Evolutionary conservation across 108 stramenopile genomes (phyloP).

Genomic region (Fistulifera pelliculosa): DNA sequence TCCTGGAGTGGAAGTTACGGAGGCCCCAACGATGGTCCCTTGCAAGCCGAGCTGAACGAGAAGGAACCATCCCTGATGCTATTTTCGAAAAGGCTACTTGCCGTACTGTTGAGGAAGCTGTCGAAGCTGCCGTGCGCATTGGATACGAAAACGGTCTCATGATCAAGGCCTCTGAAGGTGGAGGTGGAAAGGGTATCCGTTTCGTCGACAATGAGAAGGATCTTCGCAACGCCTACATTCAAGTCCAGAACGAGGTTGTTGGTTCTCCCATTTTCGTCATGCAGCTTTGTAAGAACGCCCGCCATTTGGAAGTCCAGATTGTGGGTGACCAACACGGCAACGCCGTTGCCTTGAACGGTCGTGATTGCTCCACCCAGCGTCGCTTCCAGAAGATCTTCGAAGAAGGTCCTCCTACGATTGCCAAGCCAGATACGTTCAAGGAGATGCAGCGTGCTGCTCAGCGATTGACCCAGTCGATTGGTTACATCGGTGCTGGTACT

Average conservation of each 20-base stretch:
- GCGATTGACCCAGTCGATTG: constrained; percentile 89
- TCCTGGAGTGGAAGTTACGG: constrained; percentile 94
- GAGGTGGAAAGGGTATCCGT: constrained; percentile 98
- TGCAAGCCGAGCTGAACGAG: constrained; percentile 82
- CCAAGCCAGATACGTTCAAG: constrained; percentile 74
- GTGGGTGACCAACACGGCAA: constrained; percentile 97
- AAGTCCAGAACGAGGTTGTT: constrained; percentile 90
- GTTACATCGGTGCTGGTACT: constrained; percentile 97
- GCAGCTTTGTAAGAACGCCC: constrained; percentile 96
- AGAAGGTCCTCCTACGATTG: constrained; percentile 91
- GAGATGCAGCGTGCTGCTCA: constrained; percentile 94
- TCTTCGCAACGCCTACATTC: constrained; percentile 71
- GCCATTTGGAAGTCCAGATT: constrained; percentile 98
- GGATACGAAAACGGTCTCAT: constrained; percentile 96
- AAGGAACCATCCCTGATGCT: constrained; percentile 92
- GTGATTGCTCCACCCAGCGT: constrained; percentile 97
- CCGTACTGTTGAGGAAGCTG: constrained; percentile 86
- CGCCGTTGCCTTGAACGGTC: constrained; percentile 92
- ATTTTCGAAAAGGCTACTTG: constrained; percentile 90
- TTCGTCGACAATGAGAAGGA: constrained; percentile 88
- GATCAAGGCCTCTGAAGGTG: constrained; percentile 98
- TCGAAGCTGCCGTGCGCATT: constrained; percentile 83
- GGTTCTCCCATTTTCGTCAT: constrained; percentile 97
- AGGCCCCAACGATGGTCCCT: constrained; percentile 84
- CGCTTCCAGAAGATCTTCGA: constrained; percentile 99